Evolutionary conservation across 1,284 basidiomycete genomes (phyloP).

Genomic region (Moniliella sp.): DNA sequence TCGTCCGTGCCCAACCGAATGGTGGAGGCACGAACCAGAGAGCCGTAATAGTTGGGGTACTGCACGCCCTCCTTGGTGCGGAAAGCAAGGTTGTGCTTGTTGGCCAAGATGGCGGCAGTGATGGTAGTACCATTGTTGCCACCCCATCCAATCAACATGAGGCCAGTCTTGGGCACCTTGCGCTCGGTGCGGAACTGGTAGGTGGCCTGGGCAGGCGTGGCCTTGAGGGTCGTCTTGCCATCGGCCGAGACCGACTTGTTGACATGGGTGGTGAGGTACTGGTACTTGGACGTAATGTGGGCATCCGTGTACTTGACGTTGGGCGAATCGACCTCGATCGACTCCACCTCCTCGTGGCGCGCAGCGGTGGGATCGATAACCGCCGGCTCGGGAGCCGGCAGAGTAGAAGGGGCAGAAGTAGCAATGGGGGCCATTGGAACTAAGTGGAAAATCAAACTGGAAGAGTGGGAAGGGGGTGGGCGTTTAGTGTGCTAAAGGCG

Average conservation of each 20-base stretch:
- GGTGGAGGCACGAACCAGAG: slow-evolving; percentile 73
- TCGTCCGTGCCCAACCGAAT: slow-evolving; percentile 67
- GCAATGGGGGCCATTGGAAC: slow-evolving; percentile 24
- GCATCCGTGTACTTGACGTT: slow-evolving; percentile 24
- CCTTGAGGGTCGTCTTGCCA: slow-evolving; percentile 25
- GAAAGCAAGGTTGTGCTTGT: slow-evolving; percentile 84
- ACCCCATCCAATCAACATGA: slow-evolving; percentile 88
- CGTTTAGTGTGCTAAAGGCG: slow-evolving; percentile 7
- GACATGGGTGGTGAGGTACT: slow-evolving; percentile 31
- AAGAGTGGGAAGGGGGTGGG: slow-evolving; percentile 3
- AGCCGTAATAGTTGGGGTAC: slow-evolving; percentile 64
- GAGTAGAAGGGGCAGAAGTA: too few species aligned
- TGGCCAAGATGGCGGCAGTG: slow-evolving; percentile 81
- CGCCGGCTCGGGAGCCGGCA: neutral
- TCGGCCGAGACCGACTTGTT: slow-evolving; percentile 17
- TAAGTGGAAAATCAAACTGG: neutral
- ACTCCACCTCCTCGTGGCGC: slow-evolving; percentile 26
- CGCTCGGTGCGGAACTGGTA: slow-evolving; percentile 72
- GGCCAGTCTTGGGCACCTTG: slow-evolving; percentile 70
- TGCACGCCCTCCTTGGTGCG: slow-evolving; percentile 76
- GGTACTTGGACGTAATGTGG: slow-evolving; percentile 23
- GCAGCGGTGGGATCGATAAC: slow-evolving; percentile 30
- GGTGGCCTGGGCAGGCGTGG: slow-evolving; percentile 20
- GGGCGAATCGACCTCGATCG: slow-evolving; percentile 29
- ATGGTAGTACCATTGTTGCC: slow-evolving; percentile 95